These are phyloP conservation scores for Ophiostoma sp. DNA, from an alignment of 2,329 filamentous ascomycete genomes.

Conservation along the genomic window DNA sequence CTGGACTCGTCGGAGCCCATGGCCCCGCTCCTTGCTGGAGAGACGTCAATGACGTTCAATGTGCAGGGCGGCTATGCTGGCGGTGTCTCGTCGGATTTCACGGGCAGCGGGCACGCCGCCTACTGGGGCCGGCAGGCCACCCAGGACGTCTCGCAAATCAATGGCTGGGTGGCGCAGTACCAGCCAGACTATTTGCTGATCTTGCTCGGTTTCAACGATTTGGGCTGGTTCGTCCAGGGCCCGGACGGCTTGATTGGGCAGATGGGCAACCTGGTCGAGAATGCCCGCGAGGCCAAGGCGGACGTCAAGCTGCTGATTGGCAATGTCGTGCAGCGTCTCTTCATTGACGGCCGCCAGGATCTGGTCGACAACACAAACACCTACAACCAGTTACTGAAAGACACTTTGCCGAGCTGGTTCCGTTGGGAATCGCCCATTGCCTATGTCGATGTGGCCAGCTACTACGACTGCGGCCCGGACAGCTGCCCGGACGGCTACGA, in stretches of 20 bases:
- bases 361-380: constrained; percentile 24
- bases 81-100: neutral
- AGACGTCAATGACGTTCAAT: neutral
- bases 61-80: neutral
- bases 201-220: constrained; percentile 34
- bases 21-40: neutral
- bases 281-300: constrained; percentile 34
- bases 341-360: constrained; percentile 28
- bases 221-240: constrained; percentile 32
- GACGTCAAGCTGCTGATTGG: constrained; percentile 29
- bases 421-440: constrained; percentile 33
- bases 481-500: constrained; percentile 26
- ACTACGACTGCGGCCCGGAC: constrained; percentile 30
- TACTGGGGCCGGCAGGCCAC: neutral
- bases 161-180: neutral
- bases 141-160: neutral
- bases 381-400: constrained; percentile 30
- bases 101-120: neutral
- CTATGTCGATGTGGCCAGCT: constrained; percentile 34
- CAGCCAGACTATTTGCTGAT: neutral
- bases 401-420: constrained; percentile 32
- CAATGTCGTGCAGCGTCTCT: constrained; percentile 31
- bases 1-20: neutral
- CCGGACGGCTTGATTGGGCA: constrained; percentile 26
- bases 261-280: constrained; percentile 32